Percentiles rank a stretch among this genome's conserved stretches.
These are phyloP conservation scores for Calendula officinalis DNA, from an alignment of 129 eudicot species.

Conservation along the genomic window DNA sequence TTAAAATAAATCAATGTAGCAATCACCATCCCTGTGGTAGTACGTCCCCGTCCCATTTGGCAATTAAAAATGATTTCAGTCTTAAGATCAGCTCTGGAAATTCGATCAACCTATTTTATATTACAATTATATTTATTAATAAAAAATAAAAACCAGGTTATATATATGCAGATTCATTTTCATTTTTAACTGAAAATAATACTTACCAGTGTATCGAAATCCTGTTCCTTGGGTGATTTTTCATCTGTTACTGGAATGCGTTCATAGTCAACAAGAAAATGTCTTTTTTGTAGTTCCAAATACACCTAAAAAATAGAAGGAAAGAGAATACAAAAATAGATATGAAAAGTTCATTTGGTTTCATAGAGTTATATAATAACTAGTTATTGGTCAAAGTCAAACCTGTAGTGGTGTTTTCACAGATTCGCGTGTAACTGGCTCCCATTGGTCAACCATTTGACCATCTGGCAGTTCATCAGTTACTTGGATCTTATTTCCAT, in stretches of 20 bases:
- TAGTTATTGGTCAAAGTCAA: background rate
- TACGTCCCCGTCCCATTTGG: constrained; percentile 99
- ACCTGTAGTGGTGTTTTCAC: constrained; percentile 96
- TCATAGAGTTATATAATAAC: constrained; percentile 7
- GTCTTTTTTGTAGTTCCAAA: constrained; percentile 61
- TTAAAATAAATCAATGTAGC: constrained; percentile 82
- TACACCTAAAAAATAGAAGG: constrained; percentile 56
- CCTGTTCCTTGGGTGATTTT: constrained; percentile 95
- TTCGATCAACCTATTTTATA: constrained; percentile 59
- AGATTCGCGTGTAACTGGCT: constrained; percentile 77
- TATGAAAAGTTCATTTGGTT: constrained; percentile 6
- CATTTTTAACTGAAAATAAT: constrained; percentile 8
- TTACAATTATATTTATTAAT: background rate
- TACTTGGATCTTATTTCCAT: constrained; percentile 93
- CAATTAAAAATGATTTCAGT: constrained; percentile 86
- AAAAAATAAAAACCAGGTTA: background rate
- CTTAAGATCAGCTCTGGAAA: constrained; percentile 67
- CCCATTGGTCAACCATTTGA: constrained; percentile 99
- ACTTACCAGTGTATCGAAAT: constrained; percentile 87
- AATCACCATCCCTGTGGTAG: constrained; percentile 98
- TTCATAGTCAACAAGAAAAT: constrained; percentile 82
- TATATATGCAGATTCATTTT: background rate
- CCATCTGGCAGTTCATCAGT: constrained; percentile 99
- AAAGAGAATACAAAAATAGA: background rate
- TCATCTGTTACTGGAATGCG: constrained; percentile 97